Conservation (phyloP, 2,329 filamentous ascomycete genomes). For the Fusarium pilosicola region DNA sequence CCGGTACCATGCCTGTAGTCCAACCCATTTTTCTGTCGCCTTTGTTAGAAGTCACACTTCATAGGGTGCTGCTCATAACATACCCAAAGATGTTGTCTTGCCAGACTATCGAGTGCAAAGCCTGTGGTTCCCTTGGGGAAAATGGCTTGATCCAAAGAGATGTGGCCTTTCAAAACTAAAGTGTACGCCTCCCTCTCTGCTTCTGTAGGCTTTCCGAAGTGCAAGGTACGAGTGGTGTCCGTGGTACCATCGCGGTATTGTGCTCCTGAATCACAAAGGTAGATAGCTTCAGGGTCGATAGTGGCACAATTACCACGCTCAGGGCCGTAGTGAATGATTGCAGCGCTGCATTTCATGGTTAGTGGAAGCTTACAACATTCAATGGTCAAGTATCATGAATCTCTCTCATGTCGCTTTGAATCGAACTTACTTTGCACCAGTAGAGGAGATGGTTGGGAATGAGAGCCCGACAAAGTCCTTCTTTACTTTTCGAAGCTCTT, state of each 20-base stretch:
- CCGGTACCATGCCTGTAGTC: constrained; percentile 98
- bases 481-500: constrained; percentile 74
- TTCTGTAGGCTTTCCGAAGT: constrained; percentile 86
- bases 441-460: constrained; percentile 96
- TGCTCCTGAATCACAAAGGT: constrained; percentile 97
- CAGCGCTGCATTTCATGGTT: constrained; percentile 69
- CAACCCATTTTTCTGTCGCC: constrained; percentile 68
- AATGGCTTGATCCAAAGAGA: constrained; percentile 83
- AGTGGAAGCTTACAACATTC: not conserved
- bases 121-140: constrained; percentile 97
- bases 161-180: constrained; percentile 92
- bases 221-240: constrained; percentile 91
- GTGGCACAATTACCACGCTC: constrained; percentile 82
- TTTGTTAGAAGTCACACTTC: constrained; percentile 27
- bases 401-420: not conserved
- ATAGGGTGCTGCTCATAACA: constrained; percentile 34
- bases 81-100: constrained; percentile 93
- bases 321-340: constrained; percentile 95
- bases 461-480: constrained; percentile 88
- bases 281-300: constrained; percentile 87
- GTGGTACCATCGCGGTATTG: constrained; percentile 97
- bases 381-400: not conserved
- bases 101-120: constrained; percentile 88
- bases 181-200: constrained; percentile 92
- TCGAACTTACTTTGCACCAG: constrained; percentile 73